These are phyloP conservation scores for Globisporangium mamillatum DNA, from an alignment of 352 stramenopile genomes.

Conservation along the genomic window DNA sequence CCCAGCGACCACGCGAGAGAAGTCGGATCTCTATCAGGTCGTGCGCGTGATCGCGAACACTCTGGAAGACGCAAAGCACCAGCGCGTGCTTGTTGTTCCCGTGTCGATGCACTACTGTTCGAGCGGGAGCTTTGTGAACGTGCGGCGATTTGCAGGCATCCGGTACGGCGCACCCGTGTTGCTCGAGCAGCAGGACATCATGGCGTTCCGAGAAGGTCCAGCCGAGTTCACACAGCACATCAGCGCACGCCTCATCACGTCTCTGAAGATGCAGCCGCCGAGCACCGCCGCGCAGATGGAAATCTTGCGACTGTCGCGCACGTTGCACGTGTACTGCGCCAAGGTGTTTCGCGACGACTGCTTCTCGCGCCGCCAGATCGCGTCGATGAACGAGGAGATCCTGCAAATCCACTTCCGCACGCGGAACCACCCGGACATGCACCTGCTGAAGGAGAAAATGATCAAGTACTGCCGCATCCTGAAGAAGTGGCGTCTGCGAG, in stretches of 20 bases:
- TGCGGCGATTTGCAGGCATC: slow-evolving; percentile 49
- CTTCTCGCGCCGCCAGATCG: slow-evolving; percentile 67
- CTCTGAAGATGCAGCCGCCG: slow-evolving; percentile 59
- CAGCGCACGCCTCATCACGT: slow-evolving; percentile 45
- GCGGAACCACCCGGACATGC: slow-evolving; percentile 66
- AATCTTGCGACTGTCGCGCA: slow-evolving; percentile 60
- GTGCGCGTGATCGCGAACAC: slow-evolving; percentile 49
- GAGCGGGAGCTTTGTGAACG: slow-evolving; percentile 40
- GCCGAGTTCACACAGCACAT: slow-evolving; percentile 61
- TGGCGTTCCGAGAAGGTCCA: slow-evolving; percentile 57
- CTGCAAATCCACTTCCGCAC: slow-evolving; percentile 78
- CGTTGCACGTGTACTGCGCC: slow-evolving; percentile 67
- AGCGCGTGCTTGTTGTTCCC: slow-evolving; percentile 52
- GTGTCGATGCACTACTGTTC: slow-evolving; percentile 67
- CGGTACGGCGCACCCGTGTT: slow-evolving; percentile 64
- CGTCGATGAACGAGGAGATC: slow-evolving; percentile 80
- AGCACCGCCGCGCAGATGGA: slow-evolving; percentile 61
- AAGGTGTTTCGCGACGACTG: slow-evolving; percentile 65
- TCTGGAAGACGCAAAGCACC: slow-evolving; percentile 35
- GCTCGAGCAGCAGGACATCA: slow-evolving; percentile 54
- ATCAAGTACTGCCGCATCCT: slow-evolving; percentile 52
- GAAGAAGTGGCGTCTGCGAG: slow-evolving; percentile 56
- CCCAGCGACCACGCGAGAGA: slow-evolving; percentile 19
- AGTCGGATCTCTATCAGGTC: slow-evolving; percentile 50
- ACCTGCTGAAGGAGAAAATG: slow-evolving; percentile 67